A percentile compares a stretch with the other conserved stretches of the same genome.
These are phyloP conservation scores for Juncus effusus DNA, from an alignment of 176 grass and related monocot species.

Conservation along the genomic window DNA sequence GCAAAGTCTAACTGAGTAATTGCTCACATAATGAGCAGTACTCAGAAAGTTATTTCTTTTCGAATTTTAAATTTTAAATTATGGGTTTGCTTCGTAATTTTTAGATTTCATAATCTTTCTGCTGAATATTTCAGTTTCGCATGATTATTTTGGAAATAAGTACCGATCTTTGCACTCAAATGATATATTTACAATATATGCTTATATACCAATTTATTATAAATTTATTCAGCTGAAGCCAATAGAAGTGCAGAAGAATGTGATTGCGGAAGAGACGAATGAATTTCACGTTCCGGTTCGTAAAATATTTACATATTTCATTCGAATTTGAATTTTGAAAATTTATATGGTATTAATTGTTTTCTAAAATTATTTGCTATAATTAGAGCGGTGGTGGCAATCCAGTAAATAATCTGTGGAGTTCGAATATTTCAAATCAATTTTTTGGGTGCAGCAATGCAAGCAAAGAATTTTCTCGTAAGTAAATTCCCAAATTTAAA, in stretches of 20 bases:
- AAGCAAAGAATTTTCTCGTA: slow-evolving; percentile 53
- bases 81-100: slow-evolving; percentile 13
- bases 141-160: slow-evolving; percentile 7
- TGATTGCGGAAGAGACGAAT: slow-evolving; percentile 37
- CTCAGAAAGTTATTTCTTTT: slow-evolving; percentile 1
- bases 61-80: slow-evolving; percentile 11
- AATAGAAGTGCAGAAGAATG: slow-evolving; percentile 41
- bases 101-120: not conserved
- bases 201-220: not conserved
- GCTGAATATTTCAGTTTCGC: not conserved
- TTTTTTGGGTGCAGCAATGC: slow-evolving; percentile 84
- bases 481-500: slow-evolving; percentile 16
- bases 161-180: slow-evolving; percentile 19
- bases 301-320: not conserved
- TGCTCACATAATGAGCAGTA: not conserved
- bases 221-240: slow-evolving; percentile 56
- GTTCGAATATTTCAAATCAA: slow-evolving; percentile 41
- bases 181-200: not conserved
- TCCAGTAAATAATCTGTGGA: slow-evolving; percentile 53
- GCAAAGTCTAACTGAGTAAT: not conserved
- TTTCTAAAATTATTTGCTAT: slow-evolving; percentile 14
- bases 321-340: not conserved
- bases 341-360: slow-evolving; percentile 23
- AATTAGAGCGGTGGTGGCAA: slow-evolving; percentile 61
- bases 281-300: slow-evolving; percentile 58